These are phyloP conservation scores for Macadamia tetraphylla DNA, from an alignment of 164 flowering plant species.

Conservation along the genomic window DNA sequence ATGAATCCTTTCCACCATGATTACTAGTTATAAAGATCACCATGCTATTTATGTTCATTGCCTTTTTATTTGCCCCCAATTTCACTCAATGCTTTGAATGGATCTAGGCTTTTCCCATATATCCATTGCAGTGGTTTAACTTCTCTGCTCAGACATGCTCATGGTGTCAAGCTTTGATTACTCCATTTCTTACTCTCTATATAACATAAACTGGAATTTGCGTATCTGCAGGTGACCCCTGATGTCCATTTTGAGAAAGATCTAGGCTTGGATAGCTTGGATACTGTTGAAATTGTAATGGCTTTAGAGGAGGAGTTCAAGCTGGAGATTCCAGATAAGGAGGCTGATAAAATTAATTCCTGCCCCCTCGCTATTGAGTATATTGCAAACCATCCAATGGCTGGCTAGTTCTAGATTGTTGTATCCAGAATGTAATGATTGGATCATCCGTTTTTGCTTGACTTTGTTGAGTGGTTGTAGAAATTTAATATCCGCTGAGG, in stretches of 20 bases:
- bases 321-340: conserved; percentile 86
- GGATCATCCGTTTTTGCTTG: neutral
- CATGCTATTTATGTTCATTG: no score
- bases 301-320: conserved; percentile 91
- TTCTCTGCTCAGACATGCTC: no score
- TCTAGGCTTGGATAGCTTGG: conserved; percentile 91
- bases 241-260: conserved; percentile 82
- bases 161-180: no score
- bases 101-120: no score
- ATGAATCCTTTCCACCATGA: no score
- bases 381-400: conserved; percentile 72
- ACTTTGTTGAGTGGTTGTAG: neutral
- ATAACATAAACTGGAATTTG: neutral
- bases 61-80: no score
- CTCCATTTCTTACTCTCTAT: neutral
- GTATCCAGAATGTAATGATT: neutral
- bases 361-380: conserved; percentile 72
- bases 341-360: conserved; percentile 89
- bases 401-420: conserved; percentile 35
- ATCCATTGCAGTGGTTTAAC: no score
- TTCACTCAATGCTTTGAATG: no score
- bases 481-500: no score
- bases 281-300: conserved; percentile 88
- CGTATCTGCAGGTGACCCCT: conserved; percentile 58
- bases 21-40: no score